Conservation (phyloP, 106 monocot genomes). For the Xerophyta viscosa region DNA sequence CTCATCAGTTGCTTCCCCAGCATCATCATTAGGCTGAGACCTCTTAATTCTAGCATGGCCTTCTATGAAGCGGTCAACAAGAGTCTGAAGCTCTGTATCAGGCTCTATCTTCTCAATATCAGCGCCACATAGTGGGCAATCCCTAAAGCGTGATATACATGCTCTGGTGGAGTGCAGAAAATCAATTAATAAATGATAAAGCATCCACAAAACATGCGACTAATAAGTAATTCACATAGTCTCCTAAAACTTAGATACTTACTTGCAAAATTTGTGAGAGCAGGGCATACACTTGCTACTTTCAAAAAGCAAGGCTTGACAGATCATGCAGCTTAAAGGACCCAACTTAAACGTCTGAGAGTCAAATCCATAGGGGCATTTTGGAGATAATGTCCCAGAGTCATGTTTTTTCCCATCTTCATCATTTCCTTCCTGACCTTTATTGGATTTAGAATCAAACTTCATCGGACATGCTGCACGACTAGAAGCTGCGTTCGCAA, state of each 20-base stretch:
- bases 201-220: not conserved
- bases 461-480: conserved; percentile 54
- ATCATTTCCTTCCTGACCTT: conserved; percentile 12
- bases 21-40: conserved; percentile 36
- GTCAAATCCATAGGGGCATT: conserved; percentile 95
- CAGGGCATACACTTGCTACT: conserved; percentile 87
- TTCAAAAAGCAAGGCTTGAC: conserved; percentile 74
- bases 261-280: conserved; percentile 98
- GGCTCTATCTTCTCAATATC: conserved; percentile 84
- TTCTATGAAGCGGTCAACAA: conserved; percentile 86
- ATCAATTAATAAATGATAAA: not conserved
- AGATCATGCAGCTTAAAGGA: conserved; percentile 92
- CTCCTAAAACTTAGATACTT: conserved; percentile 19
- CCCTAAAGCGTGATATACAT: conserved; percentile 85
- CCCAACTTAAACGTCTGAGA: conserved; percentile 89
- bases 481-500: conserved; percentile 50
- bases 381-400: conserved; percentile 46
- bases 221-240: not conserved
- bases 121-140: conserved; percentile 96
- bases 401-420: conserved; percentile 24
- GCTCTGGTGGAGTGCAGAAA: conserved; percentile 25
- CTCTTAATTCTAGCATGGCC: conserved; percentile 95
- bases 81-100: conserved; percentile 74
- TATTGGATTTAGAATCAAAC: conserved; percentile 19
- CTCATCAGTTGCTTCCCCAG: conserved; percentile 24